These are phyloP conservation scores for Umbilicaria muhlenbergii DNA, from an alignment of 495 filamentous ascomycete genomes.

Conservation along the genomic window DNA sequence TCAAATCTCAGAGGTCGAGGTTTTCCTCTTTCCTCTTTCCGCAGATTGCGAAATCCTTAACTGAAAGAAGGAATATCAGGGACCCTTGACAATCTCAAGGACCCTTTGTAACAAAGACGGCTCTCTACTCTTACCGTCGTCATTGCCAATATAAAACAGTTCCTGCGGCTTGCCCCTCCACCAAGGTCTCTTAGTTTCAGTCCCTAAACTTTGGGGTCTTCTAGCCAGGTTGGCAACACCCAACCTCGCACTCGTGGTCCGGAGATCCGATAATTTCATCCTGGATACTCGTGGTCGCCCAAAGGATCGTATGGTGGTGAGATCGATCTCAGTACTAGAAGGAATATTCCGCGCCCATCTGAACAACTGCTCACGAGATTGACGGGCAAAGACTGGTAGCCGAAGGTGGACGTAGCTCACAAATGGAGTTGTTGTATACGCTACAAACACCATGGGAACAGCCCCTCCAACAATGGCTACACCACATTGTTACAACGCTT, in stretches of 20 bases:
- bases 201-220: conserved; percentile 3
- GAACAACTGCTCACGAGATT: conserved; percentile 47
- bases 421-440: conserved; percentile 48
- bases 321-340: conserved; percentile 42
- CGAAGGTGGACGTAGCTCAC: conserved; percentile 58
- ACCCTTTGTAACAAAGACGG: conserved; percentile 8
- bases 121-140: conserved; percentile 4
- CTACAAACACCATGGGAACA: conserved; percentile 50
- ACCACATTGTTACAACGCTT: not conserved
- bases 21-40: no score
- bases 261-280: conserved; percentile 34
- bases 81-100: conserved; percentile 1
- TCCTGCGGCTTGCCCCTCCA: conserved; percentile 8
- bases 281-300: conserved; percentile 34
- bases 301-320: conserved; percentile 56
- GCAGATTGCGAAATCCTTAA: no score
- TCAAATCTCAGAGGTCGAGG: no score
- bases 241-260: conserved; percentile 20
- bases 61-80: no score
- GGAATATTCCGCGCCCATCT: conserved; percentile 49
- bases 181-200: conserved; percentile 14
- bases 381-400: conserved; percentile 52
- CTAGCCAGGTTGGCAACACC: conserved; percentile 37
- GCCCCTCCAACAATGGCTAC: conserved; percentile 42
- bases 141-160: conserved; percentile 8